Evolutionary conservation across 129 eudicot species (phyloP), one percentile per base, ranked within the genome.

Genomic region (Flaveria trinervia): DNA sequence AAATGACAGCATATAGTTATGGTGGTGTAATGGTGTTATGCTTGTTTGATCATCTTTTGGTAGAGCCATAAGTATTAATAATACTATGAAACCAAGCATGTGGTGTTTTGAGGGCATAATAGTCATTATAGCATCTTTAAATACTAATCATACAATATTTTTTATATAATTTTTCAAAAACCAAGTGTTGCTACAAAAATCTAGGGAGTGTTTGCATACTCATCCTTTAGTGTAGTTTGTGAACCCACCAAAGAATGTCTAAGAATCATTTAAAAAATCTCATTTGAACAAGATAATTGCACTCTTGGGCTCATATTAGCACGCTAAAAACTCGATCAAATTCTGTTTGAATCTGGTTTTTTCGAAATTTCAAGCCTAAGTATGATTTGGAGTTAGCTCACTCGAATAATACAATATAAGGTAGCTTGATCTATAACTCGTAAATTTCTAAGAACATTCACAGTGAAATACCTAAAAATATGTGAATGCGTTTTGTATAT

Each of bases 101-200:
- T 28, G 33, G 33, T 28, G 33, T 28, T 28, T 28, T 28, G 33
- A 69, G 69, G 75, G 60, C 11, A 77, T 25, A 56, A 54, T 55
- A 43, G 75, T 77, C 75, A 77, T 51, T 16, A 54, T 66, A 66
- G n/a, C 22, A 51, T 64, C 11, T 30, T 43, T 55, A 1, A 46
- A 11, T 10, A 48, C 13, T 13, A 48, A 48, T 13, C 12, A 48
- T 48, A 48, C 52, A 46, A 8, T 71, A 3, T 9, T 51, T 15
- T 51, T 12, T 71, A 15, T 28, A 71, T 20, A 3, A 18, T 28
- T 71, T 50, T 44, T 44, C 48, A 45, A 45, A 45, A 45, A 45
- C 50, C 13, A 1, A 36, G 41, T 36, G 41, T 36, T 36, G 0
- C 3, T n/a, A 26, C 5, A 36, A 26, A 16, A 18, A 45, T 46